Evolutionary conservation across 163 green algal genomes (phyloP).

Genomic region (Smithsoniella earleae): DNA sequence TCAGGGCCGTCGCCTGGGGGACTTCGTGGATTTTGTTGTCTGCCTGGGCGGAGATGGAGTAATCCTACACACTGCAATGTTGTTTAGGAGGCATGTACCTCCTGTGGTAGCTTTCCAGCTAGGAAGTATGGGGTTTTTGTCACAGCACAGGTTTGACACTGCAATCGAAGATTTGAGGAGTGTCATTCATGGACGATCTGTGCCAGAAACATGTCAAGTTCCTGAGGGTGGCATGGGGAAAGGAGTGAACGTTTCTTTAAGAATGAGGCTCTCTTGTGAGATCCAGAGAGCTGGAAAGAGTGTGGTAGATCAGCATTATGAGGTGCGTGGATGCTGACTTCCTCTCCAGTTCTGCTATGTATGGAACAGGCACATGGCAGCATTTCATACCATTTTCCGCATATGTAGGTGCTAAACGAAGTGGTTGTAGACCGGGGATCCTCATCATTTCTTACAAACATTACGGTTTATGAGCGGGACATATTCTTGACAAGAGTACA

Average conservation of each 20-base stretch:
- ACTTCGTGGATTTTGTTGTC: constrained; percentile 86
- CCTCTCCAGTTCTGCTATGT: no score
- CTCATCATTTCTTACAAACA: constrained; percentile 73
- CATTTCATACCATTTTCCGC: no score
- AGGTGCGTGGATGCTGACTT: no score
- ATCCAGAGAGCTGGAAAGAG: constrained; percentile 48
- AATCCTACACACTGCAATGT: constrained; percentile 76
- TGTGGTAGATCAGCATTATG: constrained; percentile 11
- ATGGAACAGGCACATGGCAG: no score
- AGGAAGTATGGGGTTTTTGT: constrained; percentile 79
- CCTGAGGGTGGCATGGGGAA: constrained; percentile 32
- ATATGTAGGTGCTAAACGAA: constrained; percentile 75
- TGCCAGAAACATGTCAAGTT: constrained; percentile 21
- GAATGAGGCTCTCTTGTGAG: constrained; percentile 84
- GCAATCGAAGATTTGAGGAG: constrained; percentile 60
- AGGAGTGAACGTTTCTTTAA: constrained; percentile 85
- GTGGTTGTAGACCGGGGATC: constrained; percentile 73
- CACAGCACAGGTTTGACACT: constrained; percentile 63
- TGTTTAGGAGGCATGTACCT: constrained; percentile 74
- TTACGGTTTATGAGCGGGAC: constrained; percentile 69
- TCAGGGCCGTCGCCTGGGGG: constrained; percentile 49
- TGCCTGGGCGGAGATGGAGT: constrained; percentile 92
- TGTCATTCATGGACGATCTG: constrained; percentile 52
- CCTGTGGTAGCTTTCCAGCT: constrained; percentile 82
- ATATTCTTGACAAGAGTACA: constrained; percentile 34